These are phyloP conservation scores for Scedosporium aurantiacum DNA, from an alignment of 2,329 filamentous ascomycete genomes.

Conservation along the genomic window DNA sequence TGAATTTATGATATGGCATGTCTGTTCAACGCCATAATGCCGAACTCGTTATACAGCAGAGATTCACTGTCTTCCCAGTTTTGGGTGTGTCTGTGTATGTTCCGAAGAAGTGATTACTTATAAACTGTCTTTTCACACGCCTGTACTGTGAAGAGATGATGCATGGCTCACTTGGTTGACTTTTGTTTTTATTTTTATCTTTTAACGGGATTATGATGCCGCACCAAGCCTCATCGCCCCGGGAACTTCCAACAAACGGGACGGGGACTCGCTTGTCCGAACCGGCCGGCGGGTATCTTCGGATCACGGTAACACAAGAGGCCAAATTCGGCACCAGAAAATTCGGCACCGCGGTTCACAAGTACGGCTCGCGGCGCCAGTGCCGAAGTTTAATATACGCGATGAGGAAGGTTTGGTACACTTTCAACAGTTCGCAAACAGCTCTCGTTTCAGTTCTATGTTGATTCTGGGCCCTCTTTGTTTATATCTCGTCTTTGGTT, in stretches of 20 bases:
- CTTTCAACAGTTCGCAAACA: not conserved
- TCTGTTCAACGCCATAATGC: not conserved
- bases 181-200: not conserved
- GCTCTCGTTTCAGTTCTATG: not conserved
- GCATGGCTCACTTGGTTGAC: too few species aligned
- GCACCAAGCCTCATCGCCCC: not conserved
- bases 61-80: not conserved
- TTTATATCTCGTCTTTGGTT: not conserved
- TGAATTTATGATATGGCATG: slow-evolving; percentile 9
- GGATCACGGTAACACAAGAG: not conserved
- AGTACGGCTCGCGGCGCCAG: not conserved
- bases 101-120: too few species aligned
- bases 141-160: too few species aligned
- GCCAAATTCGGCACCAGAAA: not conserved
- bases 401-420: not conserved
- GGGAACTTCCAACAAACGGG: not conserved
- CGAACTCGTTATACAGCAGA: not conserved
- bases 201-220: not conserved
- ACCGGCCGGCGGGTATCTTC: not conserved
- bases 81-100: too few species aligned
- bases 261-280: not conserved
- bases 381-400: not conserved
- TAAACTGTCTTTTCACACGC: too few species aligned
- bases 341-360: not conserved
- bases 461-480: not conserved